Base-by-base conservation (phyloP, 225 moss, liverwort and hornwort genomes). In the Pleurozium schreberi region DNA sequence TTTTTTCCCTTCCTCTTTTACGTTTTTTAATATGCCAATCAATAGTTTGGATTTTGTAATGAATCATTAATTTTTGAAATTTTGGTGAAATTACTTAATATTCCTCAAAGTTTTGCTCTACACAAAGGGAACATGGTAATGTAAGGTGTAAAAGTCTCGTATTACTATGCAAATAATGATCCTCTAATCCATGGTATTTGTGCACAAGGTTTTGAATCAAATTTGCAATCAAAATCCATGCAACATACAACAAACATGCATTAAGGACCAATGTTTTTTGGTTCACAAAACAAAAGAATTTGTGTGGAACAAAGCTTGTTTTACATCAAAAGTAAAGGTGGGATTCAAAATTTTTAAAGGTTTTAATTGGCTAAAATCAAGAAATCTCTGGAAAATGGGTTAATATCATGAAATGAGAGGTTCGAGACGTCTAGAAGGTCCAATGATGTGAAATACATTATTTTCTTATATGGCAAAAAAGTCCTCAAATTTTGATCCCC, bases 401-500 rank as follows among this genome's bases (percentile, higher is more conserved):
- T 74, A 18, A 47, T 0, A 74, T 6, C 12, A 18, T 47, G 2
- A 1, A 74, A 31, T 47, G 19, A 74, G 7, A 7, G 1, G 4
- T 7, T 0, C 0, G 0, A 7, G 12, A 31, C 18, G 49, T 5
- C 31, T 31, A 75, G 0, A 49, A 75, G 0, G 31, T 49, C 31
- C 12, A 75, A 49, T 19, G 12, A 75, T 0, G 1, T 75, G 7
- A 7, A 12, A 11, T 2, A 0, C 4, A 47, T 74, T 67, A n/a
- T n/a, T 74, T 27, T 4, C 23, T 11, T 30, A 31, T 11, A 0
- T 6, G 10, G 7, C 5, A 31, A 0, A 74, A 45, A 45, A 45
- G 0, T 2, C 3, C 0, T 45, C 45, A 28, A 45, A 49, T 19
- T 49, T 74, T 49, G 4, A 33, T 0, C 7, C 2, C 1, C 3